A percentile compares a stretch with the other conserved stretches of the same genome.
Evolutionary conservation across 345 rosid species (phyloP).

Genomic region (Gynandropsis gynandra): DNA sequence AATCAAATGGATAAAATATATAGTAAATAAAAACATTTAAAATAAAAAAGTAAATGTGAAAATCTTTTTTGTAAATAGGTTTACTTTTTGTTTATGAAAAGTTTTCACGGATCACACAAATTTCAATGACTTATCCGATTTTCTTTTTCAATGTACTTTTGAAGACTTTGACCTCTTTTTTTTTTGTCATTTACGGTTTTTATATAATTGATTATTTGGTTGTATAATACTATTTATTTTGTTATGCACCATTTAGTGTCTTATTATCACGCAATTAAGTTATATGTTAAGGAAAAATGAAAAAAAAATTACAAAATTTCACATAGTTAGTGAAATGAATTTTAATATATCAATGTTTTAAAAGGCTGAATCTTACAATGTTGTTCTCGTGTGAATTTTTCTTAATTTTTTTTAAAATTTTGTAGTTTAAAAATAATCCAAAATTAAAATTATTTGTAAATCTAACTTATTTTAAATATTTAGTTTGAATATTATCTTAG

Average conservation of each 20-base stretch:
- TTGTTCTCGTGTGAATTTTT: too few relatives aligned
- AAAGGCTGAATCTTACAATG: too few relatives aligned
- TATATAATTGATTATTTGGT: background rate
- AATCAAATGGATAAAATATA: background rate
- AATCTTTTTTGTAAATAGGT: background rate
- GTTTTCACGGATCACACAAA: conserved; percentile 22
- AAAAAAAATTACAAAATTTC: too few relatives aligned
- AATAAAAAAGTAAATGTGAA: background rate
- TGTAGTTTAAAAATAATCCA: too few relatives aligned
- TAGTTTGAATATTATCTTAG: too few relatives aligned
- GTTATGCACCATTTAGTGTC: too few relatives aligned
- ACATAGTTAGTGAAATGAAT: too few relatives aligned
- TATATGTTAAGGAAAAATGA: too few relatives aligned
- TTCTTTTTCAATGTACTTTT: conserved; percentile 25
- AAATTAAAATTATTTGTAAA: too few relatives aligned
- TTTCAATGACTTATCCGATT: conserved; percentile 24
- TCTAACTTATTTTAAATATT: too few relatives aligned
- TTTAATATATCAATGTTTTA: too few relatives aligned
- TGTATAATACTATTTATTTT: conserved; percentile 8
- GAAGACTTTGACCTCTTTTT: conserved; percentile 22
- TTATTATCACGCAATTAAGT: background rate
- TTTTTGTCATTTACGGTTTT: background rate
- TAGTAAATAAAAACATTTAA: background rate
- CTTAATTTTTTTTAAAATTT: too few relatives aligned
- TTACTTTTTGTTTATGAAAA: conserved; percentile 17